Conservation (phyloP, 2,329 filamentous ascomycete genomes). For the Teratosphaeriaceae sp. region DNA sequence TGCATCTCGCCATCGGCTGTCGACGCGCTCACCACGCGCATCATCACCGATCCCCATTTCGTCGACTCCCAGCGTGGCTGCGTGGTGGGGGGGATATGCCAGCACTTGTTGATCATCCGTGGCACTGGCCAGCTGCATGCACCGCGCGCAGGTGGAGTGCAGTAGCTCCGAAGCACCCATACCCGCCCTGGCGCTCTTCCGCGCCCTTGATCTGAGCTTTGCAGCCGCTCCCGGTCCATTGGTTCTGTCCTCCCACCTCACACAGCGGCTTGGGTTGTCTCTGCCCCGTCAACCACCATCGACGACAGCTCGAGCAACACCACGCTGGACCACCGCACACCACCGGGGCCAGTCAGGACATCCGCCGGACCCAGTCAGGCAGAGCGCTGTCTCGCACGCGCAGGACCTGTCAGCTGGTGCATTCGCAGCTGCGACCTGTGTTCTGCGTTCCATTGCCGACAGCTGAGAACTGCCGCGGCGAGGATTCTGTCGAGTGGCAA, state of each 20-base stretch:
- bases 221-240: background rate
- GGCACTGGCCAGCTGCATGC: background rate
- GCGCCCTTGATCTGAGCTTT: background rate
- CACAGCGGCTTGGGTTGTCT: background rate
- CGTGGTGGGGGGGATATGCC: too few relatives aligned
- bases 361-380: too few relatives aligned
- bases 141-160: background rate
- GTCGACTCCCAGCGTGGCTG: too few relatives aligned
- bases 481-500: background rate
- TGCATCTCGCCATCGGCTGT: too few relatives aligned
- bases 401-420: too few relatives aligned
- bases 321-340: too few relatives aligned
- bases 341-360: too few relatives aligned
- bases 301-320: too few relatives aligned
- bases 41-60: too few relatives aligned
- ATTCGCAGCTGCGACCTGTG: background rate
- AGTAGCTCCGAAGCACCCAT: background rate
- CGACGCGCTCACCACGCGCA: too few relatives aligned
- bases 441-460: background rate
- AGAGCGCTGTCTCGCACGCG: too few relatives aligned
- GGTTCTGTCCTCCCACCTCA: background rate
- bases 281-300: background rate
- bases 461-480: slow-evolving; percentile 2
- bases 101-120: too few relatives aligned
- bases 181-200: background rate